Percentiles rank a stretch among this genome's conserved stretches.
These are phyloP conservation scores for Prunus yedoensis DNA, from an alignment of 331 rosid genomes.

Conservation along the genomic window DNA sequence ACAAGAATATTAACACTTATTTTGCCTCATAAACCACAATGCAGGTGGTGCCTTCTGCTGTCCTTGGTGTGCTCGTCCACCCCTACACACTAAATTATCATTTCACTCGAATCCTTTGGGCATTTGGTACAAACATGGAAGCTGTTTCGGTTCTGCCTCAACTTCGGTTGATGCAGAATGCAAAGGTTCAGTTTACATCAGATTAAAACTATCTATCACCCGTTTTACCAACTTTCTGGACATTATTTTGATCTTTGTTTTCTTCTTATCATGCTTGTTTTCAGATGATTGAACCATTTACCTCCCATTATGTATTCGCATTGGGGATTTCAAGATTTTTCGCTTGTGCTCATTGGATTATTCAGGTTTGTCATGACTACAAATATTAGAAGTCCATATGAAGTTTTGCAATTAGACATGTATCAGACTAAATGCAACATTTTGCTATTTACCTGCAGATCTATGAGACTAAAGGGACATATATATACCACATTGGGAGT, in stretches of 20 bases:
- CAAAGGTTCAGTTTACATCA: slow-evolving; percentile 48
- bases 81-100: slow-evolving; percentile 23
- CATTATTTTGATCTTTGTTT: not conserved
- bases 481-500: slow-evolving; percentile 34
- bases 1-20: not conserved
- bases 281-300: slow-evolving; percentile 79
- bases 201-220: not conserved
- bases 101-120: slow-evolving; percentile 42
- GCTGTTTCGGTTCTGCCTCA: slow-evolving; percentile 74
- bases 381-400: no score
- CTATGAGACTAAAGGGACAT: slow-evolving; percentile 50
- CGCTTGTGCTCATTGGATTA: slow-evolving; percentile 68
- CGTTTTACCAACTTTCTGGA: not conserved
- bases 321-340: slow-evolving; percentile 80
- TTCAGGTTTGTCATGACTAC: slow-evolving; percentile 45
- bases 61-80: slow-evolving; percentile 46
- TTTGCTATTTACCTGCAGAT: slow-evolving; percentile 36
- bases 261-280: slow-evolving; percentile 10
- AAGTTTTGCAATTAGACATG: not conserved
- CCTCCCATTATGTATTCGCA: slow-evolving; percentile 81
- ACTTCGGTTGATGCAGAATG: slow-evolving; percentile 69
- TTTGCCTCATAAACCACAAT: slow-evolving; percentile 8
- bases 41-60: slow-evolving; percentile 53
- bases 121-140: slow-evolving; percentile 60
- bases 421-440: not conserved